Base-by-base conservation (phyloP, 108 stramenopile genomes). In the Conticribra weissflogii region DNA sequence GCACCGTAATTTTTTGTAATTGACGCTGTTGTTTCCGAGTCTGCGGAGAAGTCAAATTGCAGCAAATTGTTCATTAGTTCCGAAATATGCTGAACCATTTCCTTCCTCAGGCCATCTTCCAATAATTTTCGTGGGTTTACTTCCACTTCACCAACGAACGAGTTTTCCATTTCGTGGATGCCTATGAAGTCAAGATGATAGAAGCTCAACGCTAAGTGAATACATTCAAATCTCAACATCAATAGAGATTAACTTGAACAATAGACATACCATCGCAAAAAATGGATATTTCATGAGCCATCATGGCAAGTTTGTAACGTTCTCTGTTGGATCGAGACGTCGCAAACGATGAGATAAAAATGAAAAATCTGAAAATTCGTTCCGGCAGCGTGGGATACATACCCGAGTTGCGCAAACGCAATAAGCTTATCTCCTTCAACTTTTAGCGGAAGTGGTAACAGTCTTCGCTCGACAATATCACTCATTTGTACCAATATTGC, bases 131-230 rank as follows among this genome's bases (percentile, higher is more conserved):
- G 63, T 27, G 89, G 89, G 49, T 87, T 77, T 32, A 90, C 72
- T 51, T 83, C 74, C 31, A 86, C 70, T 36, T 79, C 83, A 23
- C 89, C 89, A 32, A 87, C 63, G 0, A 87, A 53, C 2, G 84
- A 79, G 51, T 78, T 81, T 67, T 90, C 84, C 89, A 86, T 86
- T 41, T 59, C 65, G 24, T 87, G 75, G n/a, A 90, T 75, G 16
- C 68, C 75, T 76, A 16, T 31, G 64, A 2, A 15, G 19, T 22
- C 0, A 18, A 9, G 67, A 0, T 29, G 22, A n/a, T 15, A 34
- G 33, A 29, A 16, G 21, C 18, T 30, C 34, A 59, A 21, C 30
- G 36, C 8, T 36, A 4, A 18, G 22, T 28, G 18, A 29, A 19
- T 18, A 0, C 33, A 59, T 36, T 7, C 2, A 9, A 30, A 16